Evolutionary conservation across 768 basidiomycete genomes (phyloP).

Genomic region (Termitomyces heimii): DNA sequence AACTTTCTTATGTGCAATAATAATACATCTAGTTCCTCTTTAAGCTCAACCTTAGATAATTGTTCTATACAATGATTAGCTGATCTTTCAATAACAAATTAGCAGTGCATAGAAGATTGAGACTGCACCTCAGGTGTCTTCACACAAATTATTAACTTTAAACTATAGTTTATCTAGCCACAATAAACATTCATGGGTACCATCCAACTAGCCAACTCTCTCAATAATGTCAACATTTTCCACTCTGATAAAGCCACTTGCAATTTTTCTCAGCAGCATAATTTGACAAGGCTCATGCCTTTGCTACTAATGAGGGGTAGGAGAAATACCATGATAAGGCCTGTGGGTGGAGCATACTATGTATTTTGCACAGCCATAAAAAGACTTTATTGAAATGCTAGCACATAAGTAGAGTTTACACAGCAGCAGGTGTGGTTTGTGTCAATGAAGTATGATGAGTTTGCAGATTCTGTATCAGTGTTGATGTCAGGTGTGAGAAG

Average conservation of each 20-base stretch:
- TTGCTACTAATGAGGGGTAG: not conserved
- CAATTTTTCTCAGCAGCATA: not conserved
- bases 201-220: not conserved
- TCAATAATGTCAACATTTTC: not conserved
- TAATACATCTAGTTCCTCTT: not conserved
- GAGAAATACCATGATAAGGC: not conserved
- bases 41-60: not conserved
- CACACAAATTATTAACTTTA: not conserved
- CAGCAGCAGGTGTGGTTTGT: not conserved
- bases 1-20: too few relatives aligned
- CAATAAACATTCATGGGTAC: not conserved
- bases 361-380: not conserved
- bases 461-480: not conserved
- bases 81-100: not conserved
- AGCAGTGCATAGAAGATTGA: not conserved
- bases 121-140: not conserved
- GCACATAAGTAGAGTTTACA: not conserved
- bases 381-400: slow-evolving; percentile 5
- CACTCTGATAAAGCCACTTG: not conserved
- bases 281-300: not conserved
- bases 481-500: not conserved
- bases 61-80: not conserved
- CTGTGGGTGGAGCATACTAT: not conserved
- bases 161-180: not conserved
- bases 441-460: not conserved